These are phyloP conservation scores for Lentinula aciculospora DNA, from an alignment of 768 basidiomycete species.

Conservation along the genomic window DNA sequence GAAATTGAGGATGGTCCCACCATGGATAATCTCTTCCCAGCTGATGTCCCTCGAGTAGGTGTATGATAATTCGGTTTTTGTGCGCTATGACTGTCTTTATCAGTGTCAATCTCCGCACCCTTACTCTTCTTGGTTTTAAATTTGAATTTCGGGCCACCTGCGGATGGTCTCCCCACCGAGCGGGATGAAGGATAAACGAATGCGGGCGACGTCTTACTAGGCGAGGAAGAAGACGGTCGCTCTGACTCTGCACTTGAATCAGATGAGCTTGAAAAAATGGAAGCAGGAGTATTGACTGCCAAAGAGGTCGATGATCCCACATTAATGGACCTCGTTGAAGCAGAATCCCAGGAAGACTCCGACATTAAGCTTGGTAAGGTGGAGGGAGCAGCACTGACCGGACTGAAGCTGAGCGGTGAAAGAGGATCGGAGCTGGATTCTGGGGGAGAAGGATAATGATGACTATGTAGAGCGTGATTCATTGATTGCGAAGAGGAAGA, in stretches of 20 bases:
- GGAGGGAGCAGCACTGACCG: not conserved
- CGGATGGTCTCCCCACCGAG: constrained; percentile 12
- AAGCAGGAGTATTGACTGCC: not conserved
- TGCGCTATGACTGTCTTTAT: not conserved
- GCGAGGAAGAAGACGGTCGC: not conserved
- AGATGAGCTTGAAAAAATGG: constrained; percentile 2
- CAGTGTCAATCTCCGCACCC: not conserved
- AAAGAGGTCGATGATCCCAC: not conserved
- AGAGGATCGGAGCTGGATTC: not conserved
- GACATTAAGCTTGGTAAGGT: not conserved
- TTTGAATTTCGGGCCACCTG: constrained; percentile 3
- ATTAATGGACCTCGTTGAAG: not conserved
- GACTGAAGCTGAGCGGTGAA: not conserved
- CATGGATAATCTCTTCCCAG: not conserved
- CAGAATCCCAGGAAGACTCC: not conserved
- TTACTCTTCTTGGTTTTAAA: constrained; percentile 13
- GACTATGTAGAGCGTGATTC: not conserved
- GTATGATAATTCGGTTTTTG: not conserved
- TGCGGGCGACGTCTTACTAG: not conserved
- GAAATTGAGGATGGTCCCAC: not conserved
- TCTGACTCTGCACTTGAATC: not conserved
- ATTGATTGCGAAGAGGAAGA: not conserved
- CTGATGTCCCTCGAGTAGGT: not conserved
- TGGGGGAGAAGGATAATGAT: not conserved
- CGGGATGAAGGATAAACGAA: constrained; percentile 19